phyloP scores from a whole-genome alignment of 2,329 filamentous ascomycete genomes.

The Phialocephala subalpina region DNA sequence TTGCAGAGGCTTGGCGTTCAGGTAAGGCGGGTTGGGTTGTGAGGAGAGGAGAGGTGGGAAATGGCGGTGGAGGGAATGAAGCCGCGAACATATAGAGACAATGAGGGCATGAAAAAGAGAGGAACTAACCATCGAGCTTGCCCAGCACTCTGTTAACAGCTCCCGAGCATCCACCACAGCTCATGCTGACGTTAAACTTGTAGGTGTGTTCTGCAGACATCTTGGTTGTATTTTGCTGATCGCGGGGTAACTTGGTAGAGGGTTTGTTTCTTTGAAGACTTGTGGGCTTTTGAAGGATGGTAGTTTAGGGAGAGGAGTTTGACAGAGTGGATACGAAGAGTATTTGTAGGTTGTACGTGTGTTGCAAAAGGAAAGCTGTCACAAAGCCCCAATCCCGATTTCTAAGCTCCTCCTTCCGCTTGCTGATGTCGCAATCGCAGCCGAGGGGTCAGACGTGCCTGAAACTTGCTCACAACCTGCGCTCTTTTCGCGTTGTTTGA shows the following conservation, averaged over 20 bases:
- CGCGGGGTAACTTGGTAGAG: conserved; percentile 9
- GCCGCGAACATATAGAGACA: background rate
- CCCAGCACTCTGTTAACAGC: conserved; percentile 91
- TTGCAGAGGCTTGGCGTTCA: too few species aligned
- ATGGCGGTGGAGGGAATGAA: background rate
- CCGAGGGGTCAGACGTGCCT: conserved; percentile 1
- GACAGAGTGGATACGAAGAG: too few species aligned
- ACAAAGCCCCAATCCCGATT: too few species aligned
- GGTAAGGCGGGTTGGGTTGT: conserved; percentile 2
- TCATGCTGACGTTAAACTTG: conserved; percentile 95
- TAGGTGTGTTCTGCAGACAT: conserved; percentile 75
- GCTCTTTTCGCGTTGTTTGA: background rate
- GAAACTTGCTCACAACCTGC: conserved; percentile 15
- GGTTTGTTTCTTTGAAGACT: too few species aligned
- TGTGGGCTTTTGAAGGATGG: background rate
- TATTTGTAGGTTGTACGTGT: background rate
- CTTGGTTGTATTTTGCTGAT: background rate
- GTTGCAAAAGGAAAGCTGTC: conserved; percentile 11
- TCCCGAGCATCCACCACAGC: conserved; percentile 94
- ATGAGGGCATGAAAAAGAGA: conserved; percentile 13
- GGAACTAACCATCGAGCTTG: conserved; percentile 80
- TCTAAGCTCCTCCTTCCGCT: too few species aligned
- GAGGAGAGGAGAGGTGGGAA: background rate
- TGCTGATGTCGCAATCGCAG: conserved; percentile 10
- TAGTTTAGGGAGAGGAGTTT: background rate